Evolutionary conservation across 805 yeast genomes (phyloP).

Genomic region (Saccharomyces jurei): DNA sequence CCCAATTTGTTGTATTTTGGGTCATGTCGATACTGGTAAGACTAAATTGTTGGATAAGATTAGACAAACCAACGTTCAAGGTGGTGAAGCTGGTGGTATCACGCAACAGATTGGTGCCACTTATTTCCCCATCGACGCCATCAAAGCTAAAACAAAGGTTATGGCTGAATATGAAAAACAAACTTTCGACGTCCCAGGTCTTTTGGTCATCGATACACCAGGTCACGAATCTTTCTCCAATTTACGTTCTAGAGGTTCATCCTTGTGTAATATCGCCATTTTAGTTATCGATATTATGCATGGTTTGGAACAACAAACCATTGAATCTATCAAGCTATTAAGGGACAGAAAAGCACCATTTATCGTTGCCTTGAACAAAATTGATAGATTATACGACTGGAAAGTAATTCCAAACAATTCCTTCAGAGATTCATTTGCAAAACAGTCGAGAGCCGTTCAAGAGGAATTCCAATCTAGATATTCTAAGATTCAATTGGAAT

Average conservation of each 20-base stretch:
- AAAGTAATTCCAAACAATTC: conserved; percentile 82
- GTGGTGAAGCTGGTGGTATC: conserved; percentile 99
- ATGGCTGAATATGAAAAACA: conserved; percentile 83
- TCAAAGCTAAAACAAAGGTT: conserved; percentile 81
- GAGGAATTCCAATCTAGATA: conserved; percentile 86
- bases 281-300: conserved; percentile 98
- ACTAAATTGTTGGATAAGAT: conserved; percentile 93
- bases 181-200: conserved; percentile 92
- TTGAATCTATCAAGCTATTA: conserved; percentile 84
- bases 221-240: conserved; percentile 99
- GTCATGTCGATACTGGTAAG: conserved; percentile 99
- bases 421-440: conserved; percentile 85
- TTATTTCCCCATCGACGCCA: conserved; percentile 94
- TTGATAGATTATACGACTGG: conserved; percentile 97
- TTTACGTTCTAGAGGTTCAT: conserved; percentile 97
- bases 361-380: conserved; percentile 92
- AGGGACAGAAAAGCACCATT: conserved; percentile 98
- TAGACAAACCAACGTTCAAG: conserved; percentile 98
- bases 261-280: conserved; percentile 97
- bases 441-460: conserved; percentile 78
- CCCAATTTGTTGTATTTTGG: conserved; percentile 97
- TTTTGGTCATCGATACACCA: conserved; percentile 94
- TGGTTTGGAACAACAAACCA: conserved; percentile 96
- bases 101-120: conserved; percentile 99
- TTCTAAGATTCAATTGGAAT: conserved; percentile 75